phyloP scores from a whole-genome alignment of 768 basidiomycete genomes.

The Russula sp. region DNA sequence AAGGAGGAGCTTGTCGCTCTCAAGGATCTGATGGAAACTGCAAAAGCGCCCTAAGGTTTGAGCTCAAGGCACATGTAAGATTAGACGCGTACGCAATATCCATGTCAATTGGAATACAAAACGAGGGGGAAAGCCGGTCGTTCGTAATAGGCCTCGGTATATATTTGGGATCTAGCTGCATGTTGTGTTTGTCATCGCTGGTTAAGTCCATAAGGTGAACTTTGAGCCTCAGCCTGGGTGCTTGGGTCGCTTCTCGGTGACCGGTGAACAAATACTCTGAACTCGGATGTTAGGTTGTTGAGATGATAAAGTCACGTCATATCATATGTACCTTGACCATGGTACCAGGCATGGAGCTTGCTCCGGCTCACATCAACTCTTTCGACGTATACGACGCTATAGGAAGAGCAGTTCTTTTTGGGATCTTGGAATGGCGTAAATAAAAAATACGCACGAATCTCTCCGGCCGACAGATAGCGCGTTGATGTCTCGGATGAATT shows the following conservation, averaged over 20 bases:
- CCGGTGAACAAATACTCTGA: slow-evolving; percentile 23
- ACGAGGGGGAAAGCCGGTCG: slow-evolving; percentile 9
- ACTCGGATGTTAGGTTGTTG: neutral
- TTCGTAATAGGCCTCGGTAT: slow-evolving; percentile 20
- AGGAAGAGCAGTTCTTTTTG: neutral
- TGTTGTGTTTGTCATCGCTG: slow-evolving; percentile 18
- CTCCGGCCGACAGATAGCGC: neutral
- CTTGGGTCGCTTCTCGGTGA: neutral
- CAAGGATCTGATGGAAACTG: slow-evolving; percentile 26
- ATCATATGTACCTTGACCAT: slow-evolving; percentile 14
- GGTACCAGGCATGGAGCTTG: neutral
- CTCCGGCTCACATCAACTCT: neutral
- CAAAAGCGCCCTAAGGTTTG: neutral
- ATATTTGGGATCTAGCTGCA: slow-evolving; percentile 20
- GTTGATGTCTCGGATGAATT: slow-evolving; percentile 22
- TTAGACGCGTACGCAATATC: slow-evolving; percentile 15
- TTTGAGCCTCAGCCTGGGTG: slow-evolving; percentile 8
- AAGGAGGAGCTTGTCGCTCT: slow-evolving; percentile 19
- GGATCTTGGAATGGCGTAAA: no score
- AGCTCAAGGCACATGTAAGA: neutral
- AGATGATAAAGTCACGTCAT: neutral
- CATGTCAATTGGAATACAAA: slow-evolving; percentile 7
- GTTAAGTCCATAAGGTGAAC: slow-evolving; percentile 11
- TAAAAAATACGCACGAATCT: slow-evolving; percentile 19
- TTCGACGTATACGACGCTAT: slow-evolving; percentile 1